A percentile compares a stretch with the other conserved stretches of the same genome.
Evolutionary conservation across 73 alveolate species (phyloP).

Genomic region (Tetrahymena malaccensis): DNA sequence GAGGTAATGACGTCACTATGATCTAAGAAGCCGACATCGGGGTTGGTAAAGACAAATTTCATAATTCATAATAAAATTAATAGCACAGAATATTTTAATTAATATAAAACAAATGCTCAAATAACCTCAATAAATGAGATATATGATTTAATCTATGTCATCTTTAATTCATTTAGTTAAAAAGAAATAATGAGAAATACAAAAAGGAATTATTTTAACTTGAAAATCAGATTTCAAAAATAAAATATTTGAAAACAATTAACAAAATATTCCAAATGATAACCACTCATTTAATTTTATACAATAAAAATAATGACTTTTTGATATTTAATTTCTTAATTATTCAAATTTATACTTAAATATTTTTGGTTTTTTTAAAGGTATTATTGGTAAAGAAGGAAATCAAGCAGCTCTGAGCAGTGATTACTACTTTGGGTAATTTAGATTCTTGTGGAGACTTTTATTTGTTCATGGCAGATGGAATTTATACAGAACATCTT

Average conservation of each 20-base stretch:
- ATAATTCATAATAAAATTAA: too few relatives aligned
- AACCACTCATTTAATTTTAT: too few relatives aligned
- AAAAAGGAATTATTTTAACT: too few relatives aligned
- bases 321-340: too few relatives aligned
- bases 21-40: conserved; percentile 97
- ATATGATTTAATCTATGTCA: too few relatives aligned
- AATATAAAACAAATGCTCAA: background rate
- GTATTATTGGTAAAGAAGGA: conserved; percentile 95
- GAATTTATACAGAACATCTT: conserved; percentile 77
- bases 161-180: too few relatives aligned
- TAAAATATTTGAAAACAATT: too few relatives aligned
- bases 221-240: too few relatives aligned
- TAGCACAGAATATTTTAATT: too few relatives aligned
- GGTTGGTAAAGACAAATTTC: conserved; percentile 47
- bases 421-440: conserved; percentile 92
- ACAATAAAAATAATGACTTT: too few relatives aligned
- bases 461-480: conserved; percentile 90
- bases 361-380: background rate
- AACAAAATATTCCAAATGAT: too few relatives aligned
- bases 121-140: background rate
- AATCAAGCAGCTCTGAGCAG: conserved; percentile 94
- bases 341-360: background rate
- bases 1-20: conserved; percentile 99
- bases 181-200: too few relatives aligned
- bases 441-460: conserved; percentile 80